Evolutionary conservation across 2,329 filamentous ascomycete genomes (phyloP).

Genomic region (Aspergillus persii): DNA sequence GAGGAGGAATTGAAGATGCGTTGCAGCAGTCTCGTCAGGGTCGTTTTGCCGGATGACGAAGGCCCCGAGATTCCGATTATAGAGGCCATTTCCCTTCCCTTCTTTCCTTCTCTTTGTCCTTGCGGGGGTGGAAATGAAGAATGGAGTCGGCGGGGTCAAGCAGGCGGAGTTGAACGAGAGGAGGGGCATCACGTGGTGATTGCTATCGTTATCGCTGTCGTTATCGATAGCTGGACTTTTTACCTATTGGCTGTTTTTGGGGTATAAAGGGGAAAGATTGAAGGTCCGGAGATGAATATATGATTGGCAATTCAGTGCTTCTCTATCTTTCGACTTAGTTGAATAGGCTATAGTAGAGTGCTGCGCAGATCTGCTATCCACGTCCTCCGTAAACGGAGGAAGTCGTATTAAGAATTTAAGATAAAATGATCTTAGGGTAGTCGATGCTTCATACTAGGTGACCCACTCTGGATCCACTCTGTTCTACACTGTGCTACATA

Average conservation of each 20-base stretch:
- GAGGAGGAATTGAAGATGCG: conserved; percentile 62
- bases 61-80: conserved; percentile 83
- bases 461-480: neutral
- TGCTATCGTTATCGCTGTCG: too few relatives aligned
- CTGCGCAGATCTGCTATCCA: too few relatives aligned
- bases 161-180: neutral
- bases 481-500: neutral
- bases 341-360: too few relatives aligned
- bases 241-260: too few relatives aligned
- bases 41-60: conserved; percentile 93
- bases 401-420: neutral
- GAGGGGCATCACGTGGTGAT: too few relatives aligned
- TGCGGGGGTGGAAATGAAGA: neutral
- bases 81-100: conserved; percentile 35
- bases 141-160: neutral
- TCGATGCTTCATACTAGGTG: neutral
- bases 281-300: too few relatives aligned
- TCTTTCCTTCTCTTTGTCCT: neutral
- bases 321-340: too few relatives aligned
- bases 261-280: too few relatives aligned
- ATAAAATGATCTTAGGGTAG: neutral
- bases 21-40: conserved; percentile 78
- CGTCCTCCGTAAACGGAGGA: too few relatives aligned
- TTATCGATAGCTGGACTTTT: too few relatives aligned
- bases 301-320: too few relatives aligned